These are phyloP conservation scores for Naematelia aurantialba DNA, from an alignment of 768 basidiomycete species.

Conservation along the genomic window DNA sequence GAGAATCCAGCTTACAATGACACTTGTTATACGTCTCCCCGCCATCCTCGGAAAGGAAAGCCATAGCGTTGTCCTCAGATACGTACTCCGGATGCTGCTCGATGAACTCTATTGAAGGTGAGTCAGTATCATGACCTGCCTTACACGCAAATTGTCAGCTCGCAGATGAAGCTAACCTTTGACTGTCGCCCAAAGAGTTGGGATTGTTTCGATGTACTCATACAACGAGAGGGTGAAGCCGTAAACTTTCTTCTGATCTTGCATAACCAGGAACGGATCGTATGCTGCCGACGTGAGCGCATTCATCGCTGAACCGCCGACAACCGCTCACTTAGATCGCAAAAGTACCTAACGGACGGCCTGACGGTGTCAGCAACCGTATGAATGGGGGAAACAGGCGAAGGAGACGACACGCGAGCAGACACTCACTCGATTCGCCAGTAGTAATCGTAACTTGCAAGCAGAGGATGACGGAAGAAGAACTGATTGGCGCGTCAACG, in stretches of 20 bases:
- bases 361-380: conserved; percentile 49
- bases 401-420: too few species aligned
- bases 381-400: background rate
- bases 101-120: conserved; percentile 60
- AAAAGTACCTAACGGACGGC: conserved; percentile 75
- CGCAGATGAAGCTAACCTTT: conserved; percentile 56
- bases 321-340: conserved; percentile 55
- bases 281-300: conserved; percentile 34
- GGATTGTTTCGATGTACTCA: conserved; percentile 76
- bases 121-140: conserved; percentile 6
- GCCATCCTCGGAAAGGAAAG: conserved; percentile 69
- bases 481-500: conserved; percentile 60
- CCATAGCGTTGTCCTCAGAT: conserved; percentile 64
- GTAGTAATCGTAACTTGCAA: conserved; percentile 76
- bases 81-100: conserved; percentile 62
- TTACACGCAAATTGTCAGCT: background rate
- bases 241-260: conserved; percentile 75
- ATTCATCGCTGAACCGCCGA: conserved; percentile 2
- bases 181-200: conserved; percentile 70
- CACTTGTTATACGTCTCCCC: conserved; percentile 72
- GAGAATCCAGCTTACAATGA: conserved; percentile 61
- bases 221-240: conserved; percentile 77
- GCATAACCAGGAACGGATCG: conserved; percentile 79
- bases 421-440: conserved; percentile 78
- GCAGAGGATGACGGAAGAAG: conserved; percentile 75